Percentiles rank a stretch among this genome's conserved stretches.
phyloP scores from a whole-genome alignment of 345 rosid species.

The Alliaria petiolata region DNA sequence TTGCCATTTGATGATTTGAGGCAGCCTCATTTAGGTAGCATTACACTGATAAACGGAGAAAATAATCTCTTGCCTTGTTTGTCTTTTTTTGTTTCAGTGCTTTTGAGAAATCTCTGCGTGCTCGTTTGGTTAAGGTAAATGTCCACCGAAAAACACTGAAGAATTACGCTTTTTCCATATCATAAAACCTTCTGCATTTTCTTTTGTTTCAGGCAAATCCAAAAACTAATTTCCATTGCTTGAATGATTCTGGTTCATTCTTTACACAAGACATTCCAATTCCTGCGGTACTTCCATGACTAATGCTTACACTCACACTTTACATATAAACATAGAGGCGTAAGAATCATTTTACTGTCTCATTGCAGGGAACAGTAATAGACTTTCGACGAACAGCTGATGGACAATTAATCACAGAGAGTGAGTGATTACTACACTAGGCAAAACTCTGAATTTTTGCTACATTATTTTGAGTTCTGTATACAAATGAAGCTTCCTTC shows the following conservation, averaged over 20 bases:
- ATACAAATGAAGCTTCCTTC: no score
- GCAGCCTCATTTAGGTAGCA: neutral
- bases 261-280: conserved; percentile 66
- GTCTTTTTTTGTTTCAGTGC: conserved; percentile 59
- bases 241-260: conserved; percentile 66
- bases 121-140: conserved; percentile 74
- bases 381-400: no score
- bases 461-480: no score
- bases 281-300: no score
- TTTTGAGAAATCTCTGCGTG: conserved; percentile 81
- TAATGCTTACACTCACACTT: no score
- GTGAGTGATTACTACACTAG: no score
- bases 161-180: conserved; percentile 8
- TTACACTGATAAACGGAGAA: neutral
- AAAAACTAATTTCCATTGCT: conserved; percentile 65
- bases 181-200: conserved; percentile 1
- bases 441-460: no score
- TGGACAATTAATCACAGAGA: no score
- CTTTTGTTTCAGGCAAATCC: conserved; percentile 71
- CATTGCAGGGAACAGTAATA: no score
- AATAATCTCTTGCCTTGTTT: conserved; percentile 5
- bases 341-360: no score
- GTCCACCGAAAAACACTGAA: neutral
- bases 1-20: neutral
- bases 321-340: no score